A percentile compares a stretch with the other conserved stretches of the same genome.
phyloP scores from a whole-genome alignment of 2,329 filamentous ascomycete genomes.

The Ceratocystis huliohia region DNA sequence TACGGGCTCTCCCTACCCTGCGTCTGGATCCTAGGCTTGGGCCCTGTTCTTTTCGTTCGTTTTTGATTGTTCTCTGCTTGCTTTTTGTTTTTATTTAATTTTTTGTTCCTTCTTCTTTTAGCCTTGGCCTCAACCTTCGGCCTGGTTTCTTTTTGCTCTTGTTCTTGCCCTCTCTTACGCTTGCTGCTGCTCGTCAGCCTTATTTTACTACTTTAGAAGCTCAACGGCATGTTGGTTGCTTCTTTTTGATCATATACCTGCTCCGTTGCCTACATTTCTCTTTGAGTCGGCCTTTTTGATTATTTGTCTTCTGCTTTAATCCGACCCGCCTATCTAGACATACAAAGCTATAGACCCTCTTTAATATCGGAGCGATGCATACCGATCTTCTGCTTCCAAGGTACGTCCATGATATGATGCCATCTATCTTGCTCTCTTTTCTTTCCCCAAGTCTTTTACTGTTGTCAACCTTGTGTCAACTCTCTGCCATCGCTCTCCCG shows the following conservation, averaged over 20 bases:
- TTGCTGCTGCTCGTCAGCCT: not conserved
- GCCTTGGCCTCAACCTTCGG: not conserved
- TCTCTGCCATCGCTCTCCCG: not conserved
- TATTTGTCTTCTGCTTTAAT: not conserved
- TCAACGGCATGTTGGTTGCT: too few species aligned
- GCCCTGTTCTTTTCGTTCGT: not conserved
- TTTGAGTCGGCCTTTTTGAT: not conserved
- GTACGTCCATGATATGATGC: not conserved
- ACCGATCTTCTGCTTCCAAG: conserved; percentile 12
- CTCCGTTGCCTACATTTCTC: too few species aligned
- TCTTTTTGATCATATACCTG: too few species aligned
- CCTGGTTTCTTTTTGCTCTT: not conserved
- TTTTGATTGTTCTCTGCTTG: not conserved
- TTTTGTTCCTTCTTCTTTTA: not conserved
- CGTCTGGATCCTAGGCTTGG: not conserved
- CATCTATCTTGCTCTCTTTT: not conserved
- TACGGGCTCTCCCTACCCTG: not conserved
- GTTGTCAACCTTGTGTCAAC: not conserved
- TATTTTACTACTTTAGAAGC: too few species aligned
- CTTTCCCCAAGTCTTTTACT: too few species aligned
- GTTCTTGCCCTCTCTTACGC: not conserved
- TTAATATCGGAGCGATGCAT: conserved; percentile 13
- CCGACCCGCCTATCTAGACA: too few species aligned
- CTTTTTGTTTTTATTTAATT: conserved; percentile 1
- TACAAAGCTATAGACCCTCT: not conserved